Conservation (phyloP, 257 asterid genomes). For the Salvia hispanica region DNA sequence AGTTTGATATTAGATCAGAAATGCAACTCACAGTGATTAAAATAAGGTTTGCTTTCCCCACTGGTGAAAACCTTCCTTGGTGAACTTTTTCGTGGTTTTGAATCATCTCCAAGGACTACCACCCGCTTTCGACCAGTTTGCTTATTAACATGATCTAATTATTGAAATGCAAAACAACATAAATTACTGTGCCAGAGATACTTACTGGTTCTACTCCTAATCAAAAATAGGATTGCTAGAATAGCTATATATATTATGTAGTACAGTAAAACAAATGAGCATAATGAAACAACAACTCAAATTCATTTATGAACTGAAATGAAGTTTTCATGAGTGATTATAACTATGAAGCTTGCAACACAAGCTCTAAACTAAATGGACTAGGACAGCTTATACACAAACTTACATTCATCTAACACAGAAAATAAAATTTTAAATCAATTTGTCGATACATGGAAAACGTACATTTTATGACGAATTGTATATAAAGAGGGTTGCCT, state of each 20-base stretch:
- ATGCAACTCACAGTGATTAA: constrained; percentile 65
- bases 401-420: constrained; percentile 10
- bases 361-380: not conserved
- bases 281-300: not conserved
- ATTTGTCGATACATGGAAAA: not conserved
- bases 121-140: constrained; percentile 46
- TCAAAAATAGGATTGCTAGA: not conserved
- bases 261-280: no score
- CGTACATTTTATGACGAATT: constrained; percentile 3
- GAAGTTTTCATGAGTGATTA: not conserved
- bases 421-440: not conserved
- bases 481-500: not conserved
- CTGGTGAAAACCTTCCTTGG: constrained; percentile 34
- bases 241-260: no score
- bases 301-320: not conserved
- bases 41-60: constrained; percentile 48
- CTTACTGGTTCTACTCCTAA: constrained; percentile 1
- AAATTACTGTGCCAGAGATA: not conserved
- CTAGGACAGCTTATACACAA: not conserved
- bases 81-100: constrained; percentile 40
- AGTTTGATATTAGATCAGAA: not conserved
- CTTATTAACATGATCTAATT: constrained; percentile 37
- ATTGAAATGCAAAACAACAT: constrained; percentile 15
- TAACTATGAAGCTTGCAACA: not conserved
- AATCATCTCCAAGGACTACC: constrained; percentile 76